Evolutionary conservation across 164 flowering plant species (phyloP), one percentile per base, ranked within the genome.

Genomic region (Warburgia ugandensis): DNA sequence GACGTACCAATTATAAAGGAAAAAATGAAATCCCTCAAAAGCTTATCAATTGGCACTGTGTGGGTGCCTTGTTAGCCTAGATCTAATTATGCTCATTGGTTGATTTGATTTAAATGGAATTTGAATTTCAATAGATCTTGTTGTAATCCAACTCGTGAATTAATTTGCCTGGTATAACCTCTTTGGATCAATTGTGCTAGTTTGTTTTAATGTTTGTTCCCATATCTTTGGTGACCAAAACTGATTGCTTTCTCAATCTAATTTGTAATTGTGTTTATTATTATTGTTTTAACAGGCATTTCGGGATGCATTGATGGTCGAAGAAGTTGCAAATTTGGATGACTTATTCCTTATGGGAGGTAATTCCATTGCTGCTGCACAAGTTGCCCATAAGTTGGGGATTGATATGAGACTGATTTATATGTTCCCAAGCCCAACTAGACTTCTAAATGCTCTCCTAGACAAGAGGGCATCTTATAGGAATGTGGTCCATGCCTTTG

Each of bases 311-410:
- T 71, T 87, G 63, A 68, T 56, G 76, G 73, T 76, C 59, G 73
- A 77, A 62, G 65, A 77, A 50, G 39, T 91, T 48, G 68, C 59
- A 7, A 56, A 62, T 57, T 68, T 74, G 72, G 92, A 83, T 68
- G 82, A 91, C 64, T 91, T 91, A 63, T 91, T 87, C 67, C 33
- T 17, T 27, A 68, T 87, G 72, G 98, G 98, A 52, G 98, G 98
- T 32, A 73, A 80, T 68, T 91, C 98, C 26, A 61, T 87, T 54
- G 44, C 78, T 68, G 98, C 98, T 44, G 96, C 98, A 45, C 86
- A 83, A 66, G 76, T 65, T 72, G 70, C 86, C 37, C 63, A 87
- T 65, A 72, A 61, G 40, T 61, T 91, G 35, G 85, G 84, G 38
- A 74, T 85, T 61, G 68, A 78, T 69, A 83, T 91, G 96, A 78